Evolutionary conservation across 331 rosid species (phyloP).

Genomic region (Stylosanthes scabra): DNA sequence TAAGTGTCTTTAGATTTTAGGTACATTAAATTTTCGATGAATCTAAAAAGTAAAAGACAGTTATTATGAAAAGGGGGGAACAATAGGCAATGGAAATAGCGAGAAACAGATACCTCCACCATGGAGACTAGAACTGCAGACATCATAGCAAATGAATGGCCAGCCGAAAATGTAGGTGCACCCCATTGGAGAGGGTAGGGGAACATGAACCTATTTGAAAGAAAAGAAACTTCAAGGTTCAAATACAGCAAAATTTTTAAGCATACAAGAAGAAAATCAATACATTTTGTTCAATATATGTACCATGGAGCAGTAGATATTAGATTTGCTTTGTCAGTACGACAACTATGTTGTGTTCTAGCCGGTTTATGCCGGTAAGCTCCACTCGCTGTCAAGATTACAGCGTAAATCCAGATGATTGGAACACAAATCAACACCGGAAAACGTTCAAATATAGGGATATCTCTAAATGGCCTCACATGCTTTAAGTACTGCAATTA

Average conservation of each 20-base stretch:
- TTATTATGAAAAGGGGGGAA: too few species aligned
- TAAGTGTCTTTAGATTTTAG: too few species aligned
- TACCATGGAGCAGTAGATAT: slow-evolving; percentile 95
- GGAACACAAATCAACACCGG: slow-evolving; percentile 86
- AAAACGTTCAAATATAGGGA: slow-evolving; percentile 88
- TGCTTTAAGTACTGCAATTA: slow-evolving; percentile 92
- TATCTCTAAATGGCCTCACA: slow-evolving; percentile 81
- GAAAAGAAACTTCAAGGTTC: slow-evolving; percentile 30
- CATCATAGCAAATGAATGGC: slow-evolving; percentile 95
- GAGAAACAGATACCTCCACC: slow-evolving; percentile 80
- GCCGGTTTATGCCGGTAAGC: slow-evolving; percentile 66
- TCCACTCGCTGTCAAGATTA: slow-evolving; percentile 91
- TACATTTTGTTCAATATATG: slow-evolving; percentile 1
- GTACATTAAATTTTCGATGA: too few species aligned
- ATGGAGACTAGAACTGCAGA: slow-evolving; percentile 93
- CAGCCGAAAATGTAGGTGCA: slow-evolving; percentile 96
- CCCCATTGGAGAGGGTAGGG: slow-evolving; percentile 99
- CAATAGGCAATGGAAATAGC: too few species aligned
- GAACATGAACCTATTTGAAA: slow-evolving; percentile 78
- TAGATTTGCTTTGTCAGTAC: slow-evolving; percentile 84
- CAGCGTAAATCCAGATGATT: slow-evolving; percentile 86
- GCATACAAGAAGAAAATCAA: slow-evolving; percentile 22
- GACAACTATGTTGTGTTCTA: slow-evolving; percentile 77
- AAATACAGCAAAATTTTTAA: slow-evolving; percentile 1
- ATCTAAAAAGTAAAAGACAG: too few species aligned